Conservation (phyloP, 148 eudicot species). For the Rhododendron henanense region DNA sequence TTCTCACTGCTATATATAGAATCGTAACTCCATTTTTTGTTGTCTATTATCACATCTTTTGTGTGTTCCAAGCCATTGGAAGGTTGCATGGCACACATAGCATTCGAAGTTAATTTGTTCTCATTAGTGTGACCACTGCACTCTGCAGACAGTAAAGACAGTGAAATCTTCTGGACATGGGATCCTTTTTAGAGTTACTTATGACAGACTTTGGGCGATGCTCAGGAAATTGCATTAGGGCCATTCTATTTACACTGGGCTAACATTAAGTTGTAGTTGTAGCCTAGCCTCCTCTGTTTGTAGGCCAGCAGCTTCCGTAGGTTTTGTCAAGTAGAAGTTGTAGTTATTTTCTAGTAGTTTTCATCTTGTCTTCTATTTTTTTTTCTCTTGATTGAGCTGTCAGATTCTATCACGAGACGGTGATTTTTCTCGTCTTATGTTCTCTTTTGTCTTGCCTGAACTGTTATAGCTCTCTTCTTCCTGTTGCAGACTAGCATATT, state of each 20-base stretch:
- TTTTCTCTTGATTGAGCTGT: background rate
- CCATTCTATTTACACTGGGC: background rate
- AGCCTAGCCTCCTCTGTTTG: background rate
- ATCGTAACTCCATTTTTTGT: background rate
- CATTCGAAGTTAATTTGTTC: background rate
- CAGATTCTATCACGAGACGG: background rate
- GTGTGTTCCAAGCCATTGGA: background rate
- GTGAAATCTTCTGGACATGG: background rate
- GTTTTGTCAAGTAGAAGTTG: background rate
- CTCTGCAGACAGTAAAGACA: background rate
- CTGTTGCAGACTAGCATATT: conserved; percentile 67
- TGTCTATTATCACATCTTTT: background rate
- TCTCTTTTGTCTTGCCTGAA: background rate
- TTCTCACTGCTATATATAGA: background rate
- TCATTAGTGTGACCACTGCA: background rate
- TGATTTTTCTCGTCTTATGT: background rate
- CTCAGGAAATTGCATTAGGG: background rate
- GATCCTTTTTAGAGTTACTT: background rate
- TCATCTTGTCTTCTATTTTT: background rate
- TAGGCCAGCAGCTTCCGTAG: background rate
- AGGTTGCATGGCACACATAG: background rate
- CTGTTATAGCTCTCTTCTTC: background rate
- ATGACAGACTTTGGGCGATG: background rate
- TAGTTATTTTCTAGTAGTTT: background rate
- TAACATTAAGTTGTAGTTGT: background rate